phyloP scores from a whole-genome alignment of 805 yeast genomes.

The Wickerhamomyces queroliae region DNA sequence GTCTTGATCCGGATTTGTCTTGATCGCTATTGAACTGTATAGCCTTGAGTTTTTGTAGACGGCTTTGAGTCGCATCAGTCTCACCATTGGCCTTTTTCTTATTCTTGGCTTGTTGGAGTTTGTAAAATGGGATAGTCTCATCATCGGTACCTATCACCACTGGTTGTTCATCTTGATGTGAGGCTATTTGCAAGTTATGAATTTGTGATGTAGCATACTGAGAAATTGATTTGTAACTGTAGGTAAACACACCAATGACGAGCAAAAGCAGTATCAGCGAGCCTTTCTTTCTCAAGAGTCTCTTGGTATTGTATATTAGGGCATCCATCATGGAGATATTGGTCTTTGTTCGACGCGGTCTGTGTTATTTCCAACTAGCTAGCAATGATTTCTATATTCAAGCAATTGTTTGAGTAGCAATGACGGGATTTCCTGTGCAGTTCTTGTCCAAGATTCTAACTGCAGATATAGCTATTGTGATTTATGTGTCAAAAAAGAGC shows the following conservation, averaged over 20 bases:
- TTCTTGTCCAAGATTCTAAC: too few relatives aligned
- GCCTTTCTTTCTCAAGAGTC: constrained; percentile 13
- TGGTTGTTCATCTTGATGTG: not conserved
- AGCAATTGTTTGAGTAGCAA: too few relatives aligned
- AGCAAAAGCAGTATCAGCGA: constrained; percentile 7
- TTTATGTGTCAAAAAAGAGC: too few relatives aligned
- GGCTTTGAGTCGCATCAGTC: not conserved
- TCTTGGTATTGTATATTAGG: constrained; percentile 6
- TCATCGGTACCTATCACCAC: constrained; percentile 2
- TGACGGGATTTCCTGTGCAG: too few relatives aligned
- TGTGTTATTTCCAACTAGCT: not conserved
- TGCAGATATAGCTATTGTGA: too few relatives aligned
- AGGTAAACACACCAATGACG: constrained; percentile 5
- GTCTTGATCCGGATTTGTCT: constrained; percentile 27
- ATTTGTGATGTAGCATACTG: constrained; percentile 10
- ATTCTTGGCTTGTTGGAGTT: constrained; percentile 7
- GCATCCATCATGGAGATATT: constrained; percentile 1
- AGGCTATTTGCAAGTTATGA: constrained; percentile 3
- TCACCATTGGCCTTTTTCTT: too few relatives aligned
- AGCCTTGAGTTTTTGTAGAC: constrained; percentile 16
- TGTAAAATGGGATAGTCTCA: constrained; percentile 20
- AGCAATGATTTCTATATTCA: too few relatives aligned
- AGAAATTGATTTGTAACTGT: constrained; percentile 12
- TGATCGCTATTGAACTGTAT: constrained; percentile 19
- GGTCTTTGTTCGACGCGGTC: constrained; percentile 1